A percentile compares a stretch with the other conserved stretches of the same genome.
phyloP scores from a whole-genome alignment of 2,329 filamentous ascomycete genomes.

The Pseudogymnoascus sp. region DNA sequence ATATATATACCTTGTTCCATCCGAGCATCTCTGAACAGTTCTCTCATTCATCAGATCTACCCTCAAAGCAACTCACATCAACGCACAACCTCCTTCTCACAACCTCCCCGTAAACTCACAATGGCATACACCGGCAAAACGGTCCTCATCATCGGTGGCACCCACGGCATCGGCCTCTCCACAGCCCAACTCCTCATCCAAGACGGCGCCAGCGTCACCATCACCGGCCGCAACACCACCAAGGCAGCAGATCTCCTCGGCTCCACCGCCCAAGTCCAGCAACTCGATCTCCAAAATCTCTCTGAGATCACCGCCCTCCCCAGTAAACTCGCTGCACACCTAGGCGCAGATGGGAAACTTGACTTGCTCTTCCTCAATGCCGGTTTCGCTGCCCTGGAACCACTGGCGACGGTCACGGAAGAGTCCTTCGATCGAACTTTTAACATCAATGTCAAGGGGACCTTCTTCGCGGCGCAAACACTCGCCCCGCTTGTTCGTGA shows the following conservation, averaged over 20 bases:
- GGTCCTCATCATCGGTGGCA: slow-evolving; percentile 55
- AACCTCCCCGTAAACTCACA: not conserved
- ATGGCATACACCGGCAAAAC: slow-evolving; percentile 24
- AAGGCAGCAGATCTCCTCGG: not conserved
- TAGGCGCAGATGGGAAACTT: not conserved
- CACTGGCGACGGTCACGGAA: not conserved
- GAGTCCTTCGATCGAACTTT: not conserved
- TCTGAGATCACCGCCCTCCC: not conserved
- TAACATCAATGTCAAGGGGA: not conserved
- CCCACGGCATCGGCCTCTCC: slow-evolving; percentile 53
- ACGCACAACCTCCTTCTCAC: not conserved
- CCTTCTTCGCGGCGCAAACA: not conserved
- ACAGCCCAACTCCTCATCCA: slow-evolving; percentile 51
- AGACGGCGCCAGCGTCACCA: slow-evolving; percentile 45
- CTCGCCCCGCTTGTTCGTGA: not conserved
- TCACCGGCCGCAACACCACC: slow-evolving; percentile 26
- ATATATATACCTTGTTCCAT: not conserved
- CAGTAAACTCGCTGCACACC: not conserved
- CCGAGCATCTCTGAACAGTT: not conserved
- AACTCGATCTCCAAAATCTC: not conserved
- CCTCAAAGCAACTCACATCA: not conserved
- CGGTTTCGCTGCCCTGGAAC: not conserved
- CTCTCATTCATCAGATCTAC: not conserved
- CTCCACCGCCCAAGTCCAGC: not conserved
- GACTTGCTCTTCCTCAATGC: not conserved